A percentile compares a stretch with the other conserved stretches of the same genome.
Evolutionary conservation across 805 yeast genomes (phyloP).

Genomic region (Scheffersomyces coipomensis): DNA sequence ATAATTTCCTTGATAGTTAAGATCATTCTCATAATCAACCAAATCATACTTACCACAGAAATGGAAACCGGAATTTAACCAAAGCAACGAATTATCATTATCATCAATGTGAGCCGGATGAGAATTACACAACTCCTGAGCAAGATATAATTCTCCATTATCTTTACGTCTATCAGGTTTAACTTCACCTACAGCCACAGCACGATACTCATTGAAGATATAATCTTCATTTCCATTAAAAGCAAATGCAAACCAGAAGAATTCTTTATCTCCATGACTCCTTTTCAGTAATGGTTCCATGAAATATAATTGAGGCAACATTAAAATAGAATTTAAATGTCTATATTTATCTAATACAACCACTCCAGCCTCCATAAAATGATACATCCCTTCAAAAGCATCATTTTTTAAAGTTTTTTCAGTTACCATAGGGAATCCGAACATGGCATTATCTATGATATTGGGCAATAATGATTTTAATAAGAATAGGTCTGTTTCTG

Average conservation of each 20-base stretch:
- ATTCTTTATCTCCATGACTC: conserved; percentile 25
- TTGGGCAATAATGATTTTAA: conserved; percentile 26
- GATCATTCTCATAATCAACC: conserved; percentile 29
- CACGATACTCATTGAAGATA: conserved; percentile 18
- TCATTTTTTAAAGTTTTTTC: conserved; percentile 25
- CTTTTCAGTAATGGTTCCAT: conserved; percentile 15
- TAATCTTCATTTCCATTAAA: conserved; percentile 22
- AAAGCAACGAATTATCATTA: conserved; percentile 24
- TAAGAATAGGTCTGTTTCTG: conserved; percentile 19
- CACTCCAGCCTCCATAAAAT: conserved; percentile 30
- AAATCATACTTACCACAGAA: conserved; percentile 29
- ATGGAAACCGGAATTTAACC: conserved; percentile 42
- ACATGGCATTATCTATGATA: conserved; percentile 24
- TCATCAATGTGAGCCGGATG: conserved; percentile 42
- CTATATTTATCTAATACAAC: conserved; percentile 19
- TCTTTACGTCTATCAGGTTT: conserved; percentile 20
- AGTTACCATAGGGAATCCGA: conserved; percentile 34
- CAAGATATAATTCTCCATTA: conserved; percentile 10
- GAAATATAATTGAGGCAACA: conserved; percentile 24
- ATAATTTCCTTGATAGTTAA: conserved; percentile 6
- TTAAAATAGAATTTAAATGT: conserved; percentile 21
- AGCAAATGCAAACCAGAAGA: conserved; percentile 27
- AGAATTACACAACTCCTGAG: conserved; percentile 32
- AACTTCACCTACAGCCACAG: conserved; percentile 28
- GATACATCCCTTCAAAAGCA: conserved; percentile 26